Conservation (phyloP, 139 green algal genomes). For the Pleodorina starrii region DNA sequence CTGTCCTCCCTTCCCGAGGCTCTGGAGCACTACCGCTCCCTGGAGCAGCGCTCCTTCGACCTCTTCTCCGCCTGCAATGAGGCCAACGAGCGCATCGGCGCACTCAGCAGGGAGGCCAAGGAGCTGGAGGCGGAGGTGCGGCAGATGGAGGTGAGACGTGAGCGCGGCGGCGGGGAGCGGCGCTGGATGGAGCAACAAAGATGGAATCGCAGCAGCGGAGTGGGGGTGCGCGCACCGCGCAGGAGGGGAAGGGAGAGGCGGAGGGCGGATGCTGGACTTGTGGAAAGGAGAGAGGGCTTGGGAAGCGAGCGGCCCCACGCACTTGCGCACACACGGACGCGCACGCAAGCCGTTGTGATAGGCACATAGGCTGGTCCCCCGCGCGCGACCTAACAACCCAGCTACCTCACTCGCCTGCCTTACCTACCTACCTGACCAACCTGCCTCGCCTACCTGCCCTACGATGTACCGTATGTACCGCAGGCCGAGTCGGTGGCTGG, state of each 20-base stretch:
- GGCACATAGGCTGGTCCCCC: too few relatives aligned
- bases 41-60: constrained; percentile 58
- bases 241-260: neutral
- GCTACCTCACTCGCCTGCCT: too few relatives aligned
- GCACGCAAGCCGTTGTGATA: too few relatives aligned
- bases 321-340: too few relatives aligned
- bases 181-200: neutral
- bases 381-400: too few relatives aligned
- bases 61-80: constrained; percentile 60
- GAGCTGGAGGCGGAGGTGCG: constrained; percentile 50
- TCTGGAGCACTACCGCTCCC: constrained; percentile 44
- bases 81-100: constrained; percentile 45
- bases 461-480: too few relatives aligned
- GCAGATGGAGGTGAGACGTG: constrained; percentile 14
- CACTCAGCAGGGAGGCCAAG: constrained; percentile 45
- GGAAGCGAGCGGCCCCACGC: too few relatives aligned
- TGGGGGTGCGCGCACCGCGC: too few relatives aligned
- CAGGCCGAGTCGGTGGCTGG: constrained; percentile 29
- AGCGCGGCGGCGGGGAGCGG: neutral
- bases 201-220: too few relatives aligned
- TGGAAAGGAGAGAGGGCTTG: neutral
- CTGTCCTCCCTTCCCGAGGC: constrained; percentile 33
- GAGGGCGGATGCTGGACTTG: too few relatives aligned
- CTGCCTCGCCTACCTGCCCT: too few relatives aligned
- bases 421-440: too few relatives aligned